These are phyloP conservation scores for Eimeria tenella DNA, from an alignment of 169 alveolate species.

Conservation along the genomic window DNA sequence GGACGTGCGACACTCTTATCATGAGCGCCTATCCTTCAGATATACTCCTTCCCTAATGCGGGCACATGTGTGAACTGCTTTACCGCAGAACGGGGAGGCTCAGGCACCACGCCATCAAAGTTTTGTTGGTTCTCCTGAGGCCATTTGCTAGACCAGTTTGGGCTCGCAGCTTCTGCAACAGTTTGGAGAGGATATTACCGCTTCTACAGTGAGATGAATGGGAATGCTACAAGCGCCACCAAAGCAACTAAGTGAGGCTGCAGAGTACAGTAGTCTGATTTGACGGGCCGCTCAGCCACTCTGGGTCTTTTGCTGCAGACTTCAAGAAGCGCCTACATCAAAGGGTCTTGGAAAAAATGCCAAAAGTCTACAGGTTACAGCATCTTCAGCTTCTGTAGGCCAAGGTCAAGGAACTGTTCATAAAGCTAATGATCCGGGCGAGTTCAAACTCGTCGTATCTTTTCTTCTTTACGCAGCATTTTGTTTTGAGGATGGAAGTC, in stretches of 20 bases:
- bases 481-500: slow-evolving; percentile 71
- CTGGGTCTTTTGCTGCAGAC: slow-evolving; percentile 8
- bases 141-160: slow-evolving; percentile 52
- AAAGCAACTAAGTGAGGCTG: not conserved
- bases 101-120: slow-evolving; percentile 60
- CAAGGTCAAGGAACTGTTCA: not conserved
- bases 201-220: slow-evolving; percentile 26
- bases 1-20: no score
- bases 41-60: no score
- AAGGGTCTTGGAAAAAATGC: slow-evolving; percentile 1
- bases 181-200: slow-evolving; percentile 62
- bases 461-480: slow-evolving; percentile 62
- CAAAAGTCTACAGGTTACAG: slow-evolving; percentile 12
- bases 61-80: no score
- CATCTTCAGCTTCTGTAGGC: slow-evolving; percentile 7
- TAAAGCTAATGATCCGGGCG: not conserved
- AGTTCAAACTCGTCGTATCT: slow-evolving; percentile 1
- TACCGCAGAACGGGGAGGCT: slow-evolving; percentile 19
- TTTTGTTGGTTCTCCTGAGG: slow-evolving; percentile 38
- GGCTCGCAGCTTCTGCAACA: slow-evolving; percentile 68
- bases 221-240: not conserved
- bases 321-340: slow-evolving; percentile 16
- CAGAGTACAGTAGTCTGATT: not conserved
- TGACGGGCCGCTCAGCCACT: not conserved
- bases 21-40: no score